Conservation (phyloP, 345 rosid genomes). For the Eucalyptus marginata region DNA sequence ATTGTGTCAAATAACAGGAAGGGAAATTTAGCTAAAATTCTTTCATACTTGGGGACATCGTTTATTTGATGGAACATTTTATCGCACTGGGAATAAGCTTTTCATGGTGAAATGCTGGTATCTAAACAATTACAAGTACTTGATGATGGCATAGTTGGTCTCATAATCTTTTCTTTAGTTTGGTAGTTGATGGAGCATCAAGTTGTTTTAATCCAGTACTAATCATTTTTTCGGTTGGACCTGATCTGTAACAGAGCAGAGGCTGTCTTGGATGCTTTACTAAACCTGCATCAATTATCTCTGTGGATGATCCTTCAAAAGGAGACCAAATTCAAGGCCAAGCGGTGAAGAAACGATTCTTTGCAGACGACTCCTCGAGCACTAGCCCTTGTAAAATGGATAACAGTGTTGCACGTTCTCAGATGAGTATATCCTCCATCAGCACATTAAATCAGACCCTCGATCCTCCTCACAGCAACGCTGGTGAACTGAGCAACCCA, state of each 20-base stretch:
- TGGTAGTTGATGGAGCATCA: not conserved
- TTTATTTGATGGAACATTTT: not conserved
- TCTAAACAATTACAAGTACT: not conserved
- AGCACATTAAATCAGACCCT: slow-evolving; percentile 24
- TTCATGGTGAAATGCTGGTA: not conserved
- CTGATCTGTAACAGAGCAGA: slow-evolving; percentile 85
- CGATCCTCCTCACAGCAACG: slow-evolving; percentile 7
- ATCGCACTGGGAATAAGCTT: not conserved
- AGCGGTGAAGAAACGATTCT: slow-evolving; percentile 22
- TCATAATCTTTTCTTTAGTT: not conserved
- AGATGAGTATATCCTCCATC: slow-evolving; percentile 45
- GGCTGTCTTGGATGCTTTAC: slow-evolving; percentile 82
- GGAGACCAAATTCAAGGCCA: slow-evolving; percentile 37
- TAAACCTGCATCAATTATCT: slow-evolving; percentile 25
- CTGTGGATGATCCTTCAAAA: slow-evolving; percentile 43
- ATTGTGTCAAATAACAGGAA: not conserved
- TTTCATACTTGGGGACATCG: not conserved
- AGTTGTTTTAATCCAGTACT: slow-evolving; percentile 6
- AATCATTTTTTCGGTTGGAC: slow-evolving; percentile 18
- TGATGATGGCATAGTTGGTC: not conserved
- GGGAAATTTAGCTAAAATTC: not conserved
- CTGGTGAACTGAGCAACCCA: slow-evolving; percentile 40
- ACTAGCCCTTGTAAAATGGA: slow-evolving; percentile 59
- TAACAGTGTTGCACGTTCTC: slow-evolving; percentile 22
- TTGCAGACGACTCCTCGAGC: slow-evolving; percentile 53